These are phyloP conservation scores for Leccinum obscurum DNA, from an alignment of 768 basidiomycete genomes.

Conservation along the genomic window DNA sequence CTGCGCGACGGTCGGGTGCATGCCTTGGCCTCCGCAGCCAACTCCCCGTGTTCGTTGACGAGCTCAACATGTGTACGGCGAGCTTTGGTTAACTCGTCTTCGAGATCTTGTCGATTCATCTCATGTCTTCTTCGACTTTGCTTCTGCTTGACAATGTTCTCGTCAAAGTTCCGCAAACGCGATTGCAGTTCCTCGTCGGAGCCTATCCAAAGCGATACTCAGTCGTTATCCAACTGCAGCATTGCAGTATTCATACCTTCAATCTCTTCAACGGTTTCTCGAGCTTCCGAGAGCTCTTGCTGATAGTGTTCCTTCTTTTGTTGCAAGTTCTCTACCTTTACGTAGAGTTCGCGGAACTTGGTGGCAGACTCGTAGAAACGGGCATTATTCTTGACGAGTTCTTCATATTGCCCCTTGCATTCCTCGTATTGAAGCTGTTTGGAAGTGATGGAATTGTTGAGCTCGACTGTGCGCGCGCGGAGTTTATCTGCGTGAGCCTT, in stretches of 20 bases:
- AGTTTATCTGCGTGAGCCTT: constrained; percentile 88
- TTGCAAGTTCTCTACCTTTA: constrained; percentile 63
- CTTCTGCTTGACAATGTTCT: constrained; percentile 52
- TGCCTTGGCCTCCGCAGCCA: constrained; percentile 76
- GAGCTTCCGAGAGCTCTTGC: constrained; percentile 60
- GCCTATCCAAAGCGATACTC: constrained; percentile 40
- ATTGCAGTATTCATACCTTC: constrained; percentile 41
- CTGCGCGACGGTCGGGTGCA: background rate
- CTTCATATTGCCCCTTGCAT: constrained; percentile 63
- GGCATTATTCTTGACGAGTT: constrained; percentile 64
- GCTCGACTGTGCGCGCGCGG: constrained; percentile 59
- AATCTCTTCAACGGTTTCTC: constrained; percentile 65
- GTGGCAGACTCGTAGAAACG: constrained; percentile 82
- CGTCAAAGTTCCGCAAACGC: constrained; percentile 59
- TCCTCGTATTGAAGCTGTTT: constrained; percentile 79
- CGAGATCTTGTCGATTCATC: constrained; percentile 56
- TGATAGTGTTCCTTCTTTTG: constrained; percentile 62
- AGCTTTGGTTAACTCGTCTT: constrained; percentile 54
- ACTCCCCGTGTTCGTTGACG: constrained; percentile 61
- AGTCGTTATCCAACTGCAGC: background rate
- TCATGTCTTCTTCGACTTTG: constrained; percentile 49
- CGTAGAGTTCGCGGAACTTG: constrained; percentile 83
- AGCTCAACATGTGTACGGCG: constrained; percentile 57
- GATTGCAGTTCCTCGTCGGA: constrained; percentile 68
- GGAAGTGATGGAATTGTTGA: constrained; percentile 58